A percentile compares a stretch with the other conserved stretches of the same genome.
These are phyloP conservation scores for Volvox reticuliferus DNA, from an alignment of 139 green algal genomes.

Conservation along the genomic window DNA sequence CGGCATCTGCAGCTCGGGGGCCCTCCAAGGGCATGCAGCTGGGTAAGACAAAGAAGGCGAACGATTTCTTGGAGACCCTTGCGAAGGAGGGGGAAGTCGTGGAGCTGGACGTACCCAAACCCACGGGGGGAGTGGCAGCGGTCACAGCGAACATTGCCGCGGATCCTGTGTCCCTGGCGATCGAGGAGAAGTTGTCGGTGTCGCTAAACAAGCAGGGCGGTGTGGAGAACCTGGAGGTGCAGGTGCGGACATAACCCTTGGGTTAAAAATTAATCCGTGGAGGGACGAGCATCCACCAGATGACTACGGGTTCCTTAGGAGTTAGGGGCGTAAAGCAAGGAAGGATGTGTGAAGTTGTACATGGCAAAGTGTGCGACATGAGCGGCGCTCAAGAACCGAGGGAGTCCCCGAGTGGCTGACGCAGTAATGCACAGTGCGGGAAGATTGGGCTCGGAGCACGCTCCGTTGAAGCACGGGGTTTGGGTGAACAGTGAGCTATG, in stretches of 20 bases:
- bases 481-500: no score
- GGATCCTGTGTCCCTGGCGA: slow-evolving; percentile 72
- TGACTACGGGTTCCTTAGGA: no score
- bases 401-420: no score
- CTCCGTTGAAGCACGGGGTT: no score
- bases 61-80: slow-evolving; percentile 89
- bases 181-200: slow-evolving; percentile 91
- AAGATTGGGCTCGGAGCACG: no score
- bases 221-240: slow-evolving; percentile 95
- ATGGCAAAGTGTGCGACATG: no score
- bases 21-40: slow-evolving; percentile 85
- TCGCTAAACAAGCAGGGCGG: slow-evolving; percentile 91
- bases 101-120: slow-evolving; percentile 63
- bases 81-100: slow-evolving; percentile 84
- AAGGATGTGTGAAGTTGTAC: no score
- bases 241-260: slow-evolving; percentile 46
- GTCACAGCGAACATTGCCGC: slow-evolving; percentile 40
- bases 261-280: no score
- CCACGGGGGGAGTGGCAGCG: slow-evolving; percentile 31
- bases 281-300: no score
- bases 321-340: no score
- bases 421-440: no score
- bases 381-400: no score
- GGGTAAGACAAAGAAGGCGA: slow-evolving; percentile 87
- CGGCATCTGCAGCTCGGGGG: slow-evolving; percentile 37